Conservation (phyloP, 768 basidiomycete genomes). For the Xerocomellus intermedius region DNA sequence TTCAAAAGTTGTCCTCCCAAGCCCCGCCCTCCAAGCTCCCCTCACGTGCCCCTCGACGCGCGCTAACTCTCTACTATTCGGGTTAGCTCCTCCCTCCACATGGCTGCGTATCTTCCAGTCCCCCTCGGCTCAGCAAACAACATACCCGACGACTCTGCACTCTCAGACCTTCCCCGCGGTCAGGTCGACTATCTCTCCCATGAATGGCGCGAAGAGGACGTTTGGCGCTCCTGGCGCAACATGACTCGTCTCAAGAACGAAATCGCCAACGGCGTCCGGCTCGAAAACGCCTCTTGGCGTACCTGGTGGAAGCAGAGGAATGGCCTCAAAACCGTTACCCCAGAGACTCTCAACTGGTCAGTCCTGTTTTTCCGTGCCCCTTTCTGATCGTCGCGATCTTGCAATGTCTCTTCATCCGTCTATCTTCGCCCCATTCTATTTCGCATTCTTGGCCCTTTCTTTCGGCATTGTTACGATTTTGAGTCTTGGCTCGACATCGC, state of each 20-base stretch:
- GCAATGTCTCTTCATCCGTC: background rate
- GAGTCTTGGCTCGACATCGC: background rate
- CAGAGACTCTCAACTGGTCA: conserved; percentile 98
- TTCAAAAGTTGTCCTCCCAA: no score
- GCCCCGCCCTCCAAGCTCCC: no score
- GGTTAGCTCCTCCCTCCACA: conserved; percentile 19
- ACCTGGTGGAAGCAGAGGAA: conserved; percentile 99
- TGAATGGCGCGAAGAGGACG: conserved; percentile 97
- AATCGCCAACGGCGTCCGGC: conserved; percentile 89
- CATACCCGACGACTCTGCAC: conserved; percentile 71
- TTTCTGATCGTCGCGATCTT: conserved; percentile 1
- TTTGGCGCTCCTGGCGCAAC: conserved; percentile 96
- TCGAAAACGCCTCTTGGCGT: conserved; percentile 98
- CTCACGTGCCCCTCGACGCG: conserved; percentile 2
- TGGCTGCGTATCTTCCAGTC: conserved; percentile 71
- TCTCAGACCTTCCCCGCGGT: conserved; percentile 82
- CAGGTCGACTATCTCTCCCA: conserved; percentile 99
- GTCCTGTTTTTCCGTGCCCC: conserved; percentile 27
- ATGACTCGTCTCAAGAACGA: conserved; percentile 99
- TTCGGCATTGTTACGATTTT: no score
- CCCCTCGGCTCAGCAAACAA: conserved; percentile 63
- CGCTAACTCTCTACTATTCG: background rate
- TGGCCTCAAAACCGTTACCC: conserved; percentile 89
- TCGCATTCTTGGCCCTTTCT: background rate
- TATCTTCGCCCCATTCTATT: background rate